Base-by-base conservation (phyloP, 1,284 basidiomycete species). In the Melampsora abietis-canadensis region DNA sequence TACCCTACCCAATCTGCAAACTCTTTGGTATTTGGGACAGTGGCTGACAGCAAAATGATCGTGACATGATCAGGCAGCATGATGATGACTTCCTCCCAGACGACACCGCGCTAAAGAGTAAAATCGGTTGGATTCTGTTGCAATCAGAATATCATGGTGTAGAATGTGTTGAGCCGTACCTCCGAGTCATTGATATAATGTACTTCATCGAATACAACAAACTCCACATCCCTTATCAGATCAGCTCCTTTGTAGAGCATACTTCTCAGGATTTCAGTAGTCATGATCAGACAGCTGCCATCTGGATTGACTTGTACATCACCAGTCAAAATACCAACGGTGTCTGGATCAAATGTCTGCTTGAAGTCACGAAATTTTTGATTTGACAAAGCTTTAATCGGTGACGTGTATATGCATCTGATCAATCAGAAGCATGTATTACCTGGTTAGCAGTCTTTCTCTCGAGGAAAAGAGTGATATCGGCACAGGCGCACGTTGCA, bases 21-120 rank as follows among this genome's bases (percentile, higher is more conserved):
- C 81, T 98, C 96, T 80, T 91, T 93, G 1, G 94, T 93, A 81
- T 99, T 99, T 2, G 96, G 95, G 0, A 99, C 96, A 0, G 96
- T 99, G 0, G 96, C 96, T 2, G 95, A 98, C 17, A 99, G 85
- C 40, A 99, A 85, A 75, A 99, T 96, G 80, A 98, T 96, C 81
- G 90, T 94, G 81, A 97, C 91, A 82, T 97, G 94, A 78, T 97
- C 94, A 0, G 94, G 94, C 14, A 97, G 84, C 92, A 97, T 95
- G 82, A 99, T 99, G 78, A 99, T 99, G 44, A 98, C 96, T 83
- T 99, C 96, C 83, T 99, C 96, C 96, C 96, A 99, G 17, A 99
- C 96, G 12, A 99, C 96, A 67, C 96, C 96, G 80, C 96, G 87
- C 93, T 96, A 79, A n/a, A 27, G 8, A 65, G 2, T 15, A n/a